A percentile compares a stretch with the other conserved stretches of the same genome.
These are phyloP conservation scores for Pichia sp. DNA, from an alignment of 1,139 yeast species.

Conservation along the genomic window DNA sequence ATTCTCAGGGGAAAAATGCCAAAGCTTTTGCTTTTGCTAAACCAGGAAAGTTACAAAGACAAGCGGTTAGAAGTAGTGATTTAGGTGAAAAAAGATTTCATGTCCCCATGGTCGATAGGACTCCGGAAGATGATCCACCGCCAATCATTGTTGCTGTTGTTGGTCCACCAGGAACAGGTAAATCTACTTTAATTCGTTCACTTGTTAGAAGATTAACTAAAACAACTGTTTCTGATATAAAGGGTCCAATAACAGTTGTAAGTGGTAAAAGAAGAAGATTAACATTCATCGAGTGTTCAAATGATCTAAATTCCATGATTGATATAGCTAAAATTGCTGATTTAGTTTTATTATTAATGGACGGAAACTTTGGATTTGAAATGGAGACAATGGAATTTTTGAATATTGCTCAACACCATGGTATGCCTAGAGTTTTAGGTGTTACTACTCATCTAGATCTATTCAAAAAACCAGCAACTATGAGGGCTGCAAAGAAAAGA, in stretches of 20 bases:
- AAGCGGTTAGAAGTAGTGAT: conserved; percentile 81
- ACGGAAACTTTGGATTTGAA: conserved; percentile 96
- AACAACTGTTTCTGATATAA: conserved; percentile 73
- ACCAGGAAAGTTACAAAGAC: conserved; percentile 80
- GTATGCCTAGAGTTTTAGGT: conserved; percentile 96
- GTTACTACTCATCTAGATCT: conserved; percentile 93
- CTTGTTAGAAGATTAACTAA: conserved; percentile 85
- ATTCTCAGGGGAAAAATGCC: conserved; percentile 85
- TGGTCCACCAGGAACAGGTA: conserved; percentile 99
- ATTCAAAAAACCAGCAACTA: conserved; percentile 81
- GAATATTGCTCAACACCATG: conserved; percentile 94
- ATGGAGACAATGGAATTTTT: conserved; percentile 99
- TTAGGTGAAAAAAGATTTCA: conserved; percentile 75
- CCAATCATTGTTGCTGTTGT: conserved; percentile 95
- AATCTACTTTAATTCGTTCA: conserved; percentile 86
- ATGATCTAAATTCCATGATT: conserved; percentile 91
- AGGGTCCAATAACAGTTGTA: conserved; percentile 97
- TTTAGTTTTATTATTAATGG: conserved; percentile 78
- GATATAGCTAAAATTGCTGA: conserved; percentile 96
- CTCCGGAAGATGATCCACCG: conserved; percentile 97
- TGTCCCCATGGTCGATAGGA: conserved; percentile 96
- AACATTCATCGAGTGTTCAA: conserved; percentile 87
- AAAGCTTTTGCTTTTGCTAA: conserved; percentile 93
- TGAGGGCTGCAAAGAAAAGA: conserved; percentile 86
- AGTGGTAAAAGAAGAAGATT: conserved; percentile 90